Evolutionary conservation across 2,329 filamentous ascomycete genomes (phyloP).

Genomic region (Clonostachys solani): DNA sequence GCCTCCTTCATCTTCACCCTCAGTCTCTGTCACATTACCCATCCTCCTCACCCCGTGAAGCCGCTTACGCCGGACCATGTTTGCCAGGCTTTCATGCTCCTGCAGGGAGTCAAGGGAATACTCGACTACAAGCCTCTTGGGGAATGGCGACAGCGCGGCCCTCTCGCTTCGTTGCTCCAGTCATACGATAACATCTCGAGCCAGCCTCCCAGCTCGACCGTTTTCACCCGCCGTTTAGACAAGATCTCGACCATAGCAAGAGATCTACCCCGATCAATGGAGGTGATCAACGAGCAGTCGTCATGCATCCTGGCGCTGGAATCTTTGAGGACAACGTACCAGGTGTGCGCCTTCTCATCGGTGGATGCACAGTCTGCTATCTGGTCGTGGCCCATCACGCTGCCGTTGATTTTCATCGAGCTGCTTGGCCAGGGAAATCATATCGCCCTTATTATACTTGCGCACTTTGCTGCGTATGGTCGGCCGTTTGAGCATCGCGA

Average conservation of each 20-base stretch:
- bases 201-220: neutral
- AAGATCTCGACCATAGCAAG: conserved; percentile 5
- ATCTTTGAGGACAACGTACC: conserved; percentile 3
- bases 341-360: neutral
- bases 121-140: conserved; percentile 5
- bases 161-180: conserved; percentile 1
- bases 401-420: conserved; percentile 9
- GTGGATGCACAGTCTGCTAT: neutral
- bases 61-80: conserved; percentile 6
- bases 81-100: conserved; percentile 9
- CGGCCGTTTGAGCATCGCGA: conserved; percentile 1
- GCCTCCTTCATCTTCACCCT: conserved; percentile 10
- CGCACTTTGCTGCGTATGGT: conserved; percentile 9
- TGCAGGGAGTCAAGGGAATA: conserved; percentile 11
- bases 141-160: neutral
- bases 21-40: conserved; percentile 9
- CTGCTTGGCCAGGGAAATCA: conserved; percentile 6
- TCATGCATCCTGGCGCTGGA: conserved; percentile 9
- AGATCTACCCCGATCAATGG: conserved; percentile 2
- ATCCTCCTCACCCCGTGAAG: neutral
- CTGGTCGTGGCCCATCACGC: conserved; percentile 8
- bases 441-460: conserved; percentile 10
- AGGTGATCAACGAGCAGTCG: conserved; percentile 3
- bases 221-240: conserved; percentile 1
- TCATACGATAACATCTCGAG: neutral